These are phyloP conservation scores for Penicillium alfredii DNA, from an alignment of 495 filamentous ascomycete species.

Conservation along the genomic window DNA sequence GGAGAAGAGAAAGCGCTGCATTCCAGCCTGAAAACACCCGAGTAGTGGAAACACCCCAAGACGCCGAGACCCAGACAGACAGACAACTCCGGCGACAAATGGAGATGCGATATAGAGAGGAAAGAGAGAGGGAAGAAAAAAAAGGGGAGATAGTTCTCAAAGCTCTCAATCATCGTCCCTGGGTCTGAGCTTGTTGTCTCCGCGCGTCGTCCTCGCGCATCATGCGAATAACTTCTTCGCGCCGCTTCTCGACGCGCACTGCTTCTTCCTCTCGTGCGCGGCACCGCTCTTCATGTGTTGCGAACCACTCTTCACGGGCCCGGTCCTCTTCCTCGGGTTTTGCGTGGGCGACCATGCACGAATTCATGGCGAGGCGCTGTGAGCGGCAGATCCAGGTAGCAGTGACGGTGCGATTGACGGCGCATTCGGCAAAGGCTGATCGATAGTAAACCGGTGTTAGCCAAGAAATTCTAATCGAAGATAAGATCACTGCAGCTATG, in stretches of 20 bases:
- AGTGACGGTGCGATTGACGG: constrained; percentile 73
- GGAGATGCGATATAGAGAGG: neutral
- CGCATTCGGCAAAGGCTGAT: constrained; percentile 85
- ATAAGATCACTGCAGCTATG: too few relatives aligned
- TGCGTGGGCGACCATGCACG: constrained; percentile 82
- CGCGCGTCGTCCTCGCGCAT: constrained; percentile 50
- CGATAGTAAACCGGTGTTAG: constrained; percentile 2
- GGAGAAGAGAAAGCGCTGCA: neutral
- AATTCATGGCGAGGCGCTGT: constrained; percentile 80
- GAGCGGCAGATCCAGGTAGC: constrained; percentile 78
- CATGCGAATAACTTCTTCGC: constrained; percentile 44
- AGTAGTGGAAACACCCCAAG: constrained; percentile 8
- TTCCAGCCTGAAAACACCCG: constrained; percentile 3
- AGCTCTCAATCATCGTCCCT: constrained; percentile 20
- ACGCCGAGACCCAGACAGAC: constrained; percentile 20
- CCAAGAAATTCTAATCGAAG: too few relatives aligned
- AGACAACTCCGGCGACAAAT: constrained; percentile 14
- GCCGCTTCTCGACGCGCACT: constrained; percentile 37
- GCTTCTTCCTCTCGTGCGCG: constrained; percentile 56
- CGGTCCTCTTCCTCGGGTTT: constrained; percentile 79
- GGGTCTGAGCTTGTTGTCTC: constrained; percentile 17
- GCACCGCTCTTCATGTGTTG: constrained; percentile 58
- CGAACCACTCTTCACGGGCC: constrained; percentile 93
- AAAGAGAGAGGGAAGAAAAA: constrained; percentile 4
- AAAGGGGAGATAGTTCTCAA: neutral